Evolutionary conservation across 2,329 filamentous ascomycete genomes (phyloP).

Genomic region (Tolypocladium inflatum): DNA sequence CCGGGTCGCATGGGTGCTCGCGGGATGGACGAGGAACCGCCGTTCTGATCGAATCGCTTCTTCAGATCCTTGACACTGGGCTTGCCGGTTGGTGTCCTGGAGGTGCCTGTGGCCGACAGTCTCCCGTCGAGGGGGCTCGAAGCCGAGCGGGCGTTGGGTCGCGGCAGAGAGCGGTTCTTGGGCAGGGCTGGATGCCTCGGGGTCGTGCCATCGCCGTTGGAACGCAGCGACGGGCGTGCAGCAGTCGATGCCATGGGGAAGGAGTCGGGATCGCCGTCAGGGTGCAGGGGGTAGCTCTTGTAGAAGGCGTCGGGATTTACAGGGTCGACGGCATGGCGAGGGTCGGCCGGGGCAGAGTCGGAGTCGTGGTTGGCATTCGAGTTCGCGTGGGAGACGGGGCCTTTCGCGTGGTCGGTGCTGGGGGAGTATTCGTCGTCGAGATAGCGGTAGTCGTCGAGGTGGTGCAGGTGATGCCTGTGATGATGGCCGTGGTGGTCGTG

Average conservation of each 20-base stretch:
- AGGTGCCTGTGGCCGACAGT: conserved; percentile 15
- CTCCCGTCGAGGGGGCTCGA: conserved; percentile 46
- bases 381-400: conserved; percentile 2
- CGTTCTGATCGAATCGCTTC: conserved; percentile 65
- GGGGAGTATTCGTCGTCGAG: conserved; percentile 2
- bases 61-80: conserved; percentile 75
- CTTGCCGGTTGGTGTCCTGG: conserved; percentile 28
- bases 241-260: conserved; percentile 28
- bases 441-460: conserved; percentile 13
- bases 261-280: conserved; percentile 23
- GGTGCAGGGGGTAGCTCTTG: conserved; percentile 34
- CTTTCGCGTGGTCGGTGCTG: conserved; percentile 1
- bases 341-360: conserved; percentile 9
- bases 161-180: conserved; percentile 28
- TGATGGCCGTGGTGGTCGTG: conserved; percentile 16
- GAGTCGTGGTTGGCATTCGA: conserved; percentile 1
- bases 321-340: conserved; percentile 28
- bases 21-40: conserved; percentile 22
- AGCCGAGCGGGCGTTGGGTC: conserved; percentile 39
- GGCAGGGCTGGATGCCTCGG: conserved; percentile 35
- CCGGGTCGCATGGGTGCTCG: conserved; percentile 25
- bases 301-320: conserved; percentile 48
- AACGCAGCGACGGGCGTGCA: conserved; percentile 32
- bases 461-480: conserved; percentile 15
- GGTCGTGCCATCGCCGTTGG: conserved; percentile 40